A percentile compares a stretch with the other conserved stretches of the same genome.
These are phyloP conservation scores for Penicillium sp. DNA, from an alignment of 2,329 filamentous ascomycete species.

Conservation along the genomic window DNA sequence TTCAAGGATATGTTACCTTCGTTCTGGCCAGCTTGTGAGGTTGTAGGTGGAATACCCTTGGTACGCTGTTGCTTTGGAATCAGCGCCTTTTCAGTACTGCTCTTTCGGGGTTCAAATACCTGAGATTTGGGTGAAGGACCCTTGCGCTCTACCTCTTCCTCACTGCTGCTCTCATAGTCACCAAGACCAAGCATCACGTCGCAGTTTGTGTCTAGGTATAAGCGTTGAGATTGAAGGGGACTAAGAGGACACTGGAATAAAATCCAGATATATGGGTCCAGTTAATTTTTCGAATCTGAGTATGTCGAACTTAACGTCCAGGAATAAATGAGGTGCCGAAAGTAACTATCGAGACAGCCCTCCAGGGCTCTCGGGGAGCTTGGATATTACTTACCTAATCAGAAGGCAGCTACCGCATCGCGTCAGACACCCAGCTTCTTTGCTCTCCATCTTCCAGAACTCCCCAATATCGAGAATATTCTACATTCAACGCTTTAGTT, in stretches of 20 bases:
- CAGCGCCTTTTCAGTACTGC: neutral
- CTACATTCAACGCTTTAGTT: conserved; percentile 4
- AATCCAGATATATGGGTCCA: neutral
- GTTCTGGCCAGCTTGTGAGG: conserved; percentile 1
- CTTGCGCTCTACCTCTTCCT: conserved; percentile 38
- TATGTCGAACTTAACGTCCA: neutral
- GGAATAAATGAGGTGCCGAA: neutral
- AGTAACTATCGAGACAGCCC: neutral
- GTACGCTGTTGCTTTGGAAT: neutral
- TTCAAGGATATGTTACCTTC: conserved; percentile 8
- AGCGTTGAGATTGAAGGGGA: neutral
- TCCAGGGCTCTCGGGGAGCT: conserved; percentile 10
- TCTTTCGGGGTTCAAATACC: conserved; percentile 16
- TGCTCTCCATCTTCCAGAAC: conserved; percentile 14
- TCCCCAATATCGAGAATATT: conserved; percentile 4
- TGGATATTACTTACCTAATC: conserved; percentile 33
- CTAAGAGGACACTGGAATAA: neutral
- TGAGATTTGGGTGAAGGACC: conserved; percentile 15
- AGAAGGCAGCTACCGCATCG: conserved; percentile 39
- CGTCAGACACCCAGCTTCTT: conserved; percentile 31
- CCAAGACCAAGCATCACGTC: conserved; percentile 41
- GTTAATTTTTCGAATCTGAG: neutral
- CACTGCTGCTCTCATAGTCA: conserved; percentile 47
- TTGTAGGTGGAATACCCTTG: neutral
- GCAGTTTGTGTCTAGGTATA: neutral